phyloP scores from a whole-genome alignment of 306 rosid genomes.

The Datisca glomerata region DNA sequence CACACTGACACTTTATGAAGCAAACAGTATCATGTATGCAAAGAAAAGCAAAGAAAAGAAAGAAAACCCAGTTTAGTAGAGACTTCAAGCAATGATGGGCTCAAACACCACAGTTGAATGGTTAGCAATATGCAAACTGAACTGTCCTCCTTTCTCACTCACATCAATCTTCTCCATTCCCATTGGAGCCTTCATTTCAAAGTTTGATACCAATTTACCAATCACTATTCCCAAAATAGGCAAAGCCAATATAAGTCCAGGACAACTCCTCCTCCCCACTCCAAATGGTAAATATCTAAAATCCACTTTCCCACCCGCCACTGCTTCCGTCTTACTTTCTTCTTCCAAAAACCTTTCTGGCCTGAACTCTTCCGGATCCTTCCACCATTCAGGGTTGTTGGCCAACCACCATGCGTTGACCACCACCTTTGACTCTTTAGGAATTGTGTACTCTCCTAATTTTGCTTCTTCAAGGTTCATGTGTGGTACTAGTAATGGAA shows the following conservation, averaged over 20 bases:
- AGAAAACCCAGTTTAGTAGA: too few relatives aligned
- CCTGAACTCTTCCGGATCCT: conserved; percentile 51
- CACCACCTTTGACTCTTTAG: conserved; percentile 70
- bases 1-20: too few relatives aligned
- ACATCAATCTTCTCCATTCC: conserved; percentile 36
- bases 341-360: conserved; percentile 77
- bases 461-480: conserved; percentile 84
- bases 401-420: conserved; percentile 92
- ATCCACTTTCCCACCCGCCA: conserved; percentile 64
- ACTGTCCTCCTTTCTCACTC: conserved; percentile 71
- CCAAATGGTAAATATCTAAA: conserved; percentile 67
- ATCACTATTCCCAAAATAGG: conserved; percentile 60
- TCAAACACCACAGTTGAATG: conserved; percentile 42
- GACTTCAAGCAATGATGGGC: conserved; percentile 16
- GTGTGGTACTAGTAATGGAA: conserved; percentile 78
- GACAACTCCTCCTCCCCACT: too few relatives aligned
- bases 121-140: conserved; percentile 64
- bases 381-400: conserved; percentile 77
- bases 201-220: conserved; percentile 45
- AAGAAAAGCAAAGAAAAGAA: too few relatives aligned
- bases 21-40: too few relatives aligned
- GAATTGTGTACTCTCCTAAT: conserved; percentile 50
- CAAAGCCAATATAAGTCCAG: conserved; percentile 73
- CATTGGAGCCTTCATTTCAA: conserved; percentile 39
- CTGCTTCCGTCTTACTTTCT: conserved; percentile 41